Base-by-base conservation (phyloP, 2,329 filamentous ascomycete species). In the Pestalotiopsis sp. region DNA sequence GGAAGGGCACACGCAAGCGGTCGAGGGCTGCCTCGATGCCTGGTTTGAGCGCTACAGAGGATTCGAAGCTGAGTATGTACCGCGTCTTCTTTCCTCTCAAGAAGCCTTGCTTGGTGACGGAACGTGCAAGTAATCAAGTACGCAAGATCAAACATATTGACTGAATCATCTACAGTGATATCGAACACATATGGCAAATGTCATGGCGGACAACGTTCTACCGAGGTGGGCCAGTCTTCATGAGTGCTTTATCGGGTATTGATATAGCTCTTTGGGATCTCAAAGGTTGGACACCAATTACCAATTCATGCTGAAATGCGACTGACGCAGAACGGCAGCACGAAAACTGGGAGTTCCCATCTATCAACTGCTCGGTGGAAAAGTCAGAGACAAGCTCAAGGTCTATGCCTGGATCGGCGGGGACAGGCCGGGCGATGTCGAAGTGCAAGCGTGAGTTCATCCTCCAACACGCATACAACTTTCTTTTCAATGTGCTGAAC, bases 261-360 rank as follows among this genome's bases (percentile, higher is more conserved):
- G 92, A 94, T 74, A 94, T 94, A 76, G 92, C 92, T 0, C 80
- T 94, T 0, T 94, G 92, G 92, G 92, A 94, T 78, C 81, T 94
- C 22, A 94, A 94, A 81, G 82, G 82, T 80, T 67, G 39, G 44
- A 17, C 14, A n/a, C 14, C 1, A 4, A 14, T 20, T 4, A 24
- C 26, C 22, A 3, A 22, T 52, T 17, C 59, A 24, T 22, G 20
- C 14, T 40, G 30, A 4, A 13, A 38, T 2, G 10, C n/a, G 24
- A n/a, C 30, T 40, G 4, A 24, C 14, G 22, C 40, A 68, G 26
- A 68, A 63, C 2, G 0, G 22, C 1, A 80, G 86, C 84, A 67
- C 79, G 78, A 48, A 82, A 81, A 63, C 73, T 84, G 14, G 85
- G 86, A 7, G 88, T 94, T 0, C 92, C 92, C 0, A 86, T 94